Evolutionary conservation across 2,329 filamentous ascomycete species (phyloP).

Genomic region (Claviceps quebecensis): DNA sequence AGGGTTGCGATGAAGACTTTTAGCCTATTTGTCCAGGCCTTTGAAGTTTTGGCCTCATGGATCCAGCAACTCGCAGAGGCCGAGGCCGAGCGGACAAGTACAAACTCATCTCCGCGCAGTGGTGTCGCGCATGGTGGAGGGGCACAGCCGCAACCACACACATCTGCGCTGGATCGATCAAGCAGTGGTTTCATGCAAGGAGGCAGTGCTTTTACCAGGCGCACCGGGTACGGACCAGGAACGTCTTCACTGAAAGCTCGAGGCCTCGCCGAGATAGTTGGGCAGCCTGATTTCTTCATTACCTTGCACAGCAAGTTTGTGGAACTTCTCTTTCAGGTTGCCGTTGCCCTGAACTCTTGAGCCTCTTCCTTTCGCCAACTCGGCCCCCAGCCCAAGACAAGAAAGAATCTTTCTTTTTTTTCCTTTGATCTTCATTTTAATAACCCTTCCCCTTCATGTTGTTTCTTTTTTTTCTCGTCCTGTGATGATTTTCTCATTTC

Average conservation of each 20-base stretch:
- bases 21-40: constrained; percentile 45
- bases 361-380: background rate
- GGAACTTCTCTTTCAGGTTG: constrained; percentile 44
- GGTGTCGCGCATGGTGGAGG: constrained; percentile 25
- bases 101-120: constrained; percentile 28
- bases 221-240: constrained; percentile 42
- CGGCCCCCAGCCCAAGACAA: no score
- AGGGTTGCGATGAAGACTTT: constrained; percentile 53
- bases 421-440: background rate
- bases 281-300: constrained; percentile 54
- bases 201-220: constrained; percentile 41
- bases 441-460: background rate
- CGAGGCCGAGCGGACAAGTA: constrained; percentile 42
- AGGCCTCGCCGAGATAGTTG: constrained; percentile 51
- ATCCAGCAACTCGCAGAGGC: constrained; percentile 51
- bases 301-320: constrained; percentile 52
- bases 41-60: constrained; percentile 50
- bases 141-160: constrained; percentile 14
- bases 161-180: constrained; percentile 21
- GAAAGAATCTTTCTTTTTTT: background rate
- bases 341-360: constrained; percentile 37
- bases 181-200: constrained; percentile 44
- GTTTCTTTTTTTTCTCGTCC: background rate
- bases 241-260: constrained; percentile 43
- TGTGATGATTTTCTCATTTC: no score